These are phyloP conservation scores for Phaeomoniella chlamydospora DNA, from an alignment of 2,329 filamentous ascomycete genomes.

Conservation along the genomic window DNA sequence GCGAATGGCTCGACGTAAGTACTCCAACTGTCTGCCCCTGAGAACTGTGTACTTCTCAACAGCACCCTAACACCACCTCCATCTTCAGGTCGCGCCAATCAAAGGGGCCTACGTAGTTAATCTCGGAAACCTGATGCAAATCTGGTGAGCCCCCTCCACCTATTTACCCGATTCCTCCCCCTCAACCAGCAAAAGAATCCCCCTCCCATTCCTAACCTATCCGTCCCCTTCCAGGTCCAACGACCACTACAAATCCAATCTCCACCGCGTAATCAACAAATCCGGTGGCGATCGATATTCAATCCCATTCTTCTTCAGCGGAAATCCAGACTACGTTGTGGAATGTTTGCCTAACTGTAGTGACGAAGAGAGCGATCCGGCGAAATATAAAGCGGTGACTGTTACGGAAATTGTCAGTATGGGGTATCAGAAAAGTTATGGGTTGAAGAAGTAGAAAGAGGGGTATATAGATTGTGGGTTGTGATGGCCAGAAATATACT, in stretches of 20 bases:
- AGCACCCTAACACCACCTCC: too few relatives aligned
- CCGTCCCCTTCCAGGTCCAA: slow-evolving; percentile 13
- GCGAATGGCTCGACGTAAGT: slow-evolving; percentile 19
- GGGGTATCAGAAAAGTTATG: slow-evolving; percentile 28
- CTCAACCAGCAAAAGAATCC: background rate
- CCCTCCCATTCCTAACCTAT: background rate
- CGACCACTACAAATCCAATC: slow-evolving; percentile 25
- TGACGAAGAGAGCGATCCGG: slow-evolving; percentile 15
- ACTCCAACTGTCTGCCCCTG: too few relatives aligned
- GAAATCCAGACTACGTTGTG: slow-evolving; percentile 28
- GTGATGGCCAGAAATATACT: too few relatives aligned
- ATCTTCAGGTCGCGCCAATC: slow-evolving; percentile 12
- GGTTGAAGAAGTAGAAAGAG: too few relatives aligned
- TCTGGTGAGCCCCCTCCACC: slow-evolving; percentile 19
- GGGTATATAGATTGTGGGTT: too few relatives aligned
- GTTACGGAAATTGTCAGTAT: slow-evolving; percentile 24
- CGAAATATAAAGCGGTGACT: slow-evolving; percentile 27
- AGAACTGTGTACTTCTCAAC: too few relatives aligned
- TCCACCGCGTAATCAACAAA: slow-evolving; percentile 27
- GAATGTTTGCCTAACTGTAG: slow-evolving; percentile 27
- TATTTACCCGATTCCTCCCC: too few relatives aligned
- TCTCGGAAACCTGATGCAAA: slow-evolving; percentile 24
- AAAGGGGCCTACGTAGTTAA: slow-evolving; percentile 18
- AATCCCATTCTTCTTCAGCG: slow-evolving; percentile 27
- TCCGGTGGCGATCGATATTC: slow-evolving; percentile 22